Evolutionary conservation across 176 grass and related monocot genomes (phyloP).

Genomic region (Musa troglodytarum): DNA sequence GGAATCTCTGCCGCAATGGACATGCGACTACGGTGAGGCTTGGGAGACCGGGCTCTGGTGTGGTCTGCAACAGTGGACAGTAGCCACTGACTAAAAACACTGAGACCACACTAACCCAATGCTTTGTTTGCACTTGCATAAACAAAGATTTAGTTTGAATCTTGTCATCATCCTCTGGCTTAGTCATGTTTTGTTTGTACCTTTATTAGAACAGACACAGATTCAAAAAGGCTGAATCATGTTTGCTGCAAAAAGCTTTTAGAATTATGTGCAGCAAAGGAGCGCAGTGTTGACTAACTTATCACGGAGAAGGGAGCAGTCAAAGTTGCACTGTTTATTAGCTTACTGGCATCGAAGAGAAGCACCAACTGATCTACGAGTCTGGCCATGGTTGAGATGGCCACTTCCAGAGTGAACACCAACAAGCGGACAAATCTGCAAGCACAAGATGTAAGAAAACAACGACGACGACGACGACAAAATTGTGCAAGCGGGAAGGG

Average conservation of each 20-base stretch:
- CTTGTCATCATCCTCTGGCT: background rate
- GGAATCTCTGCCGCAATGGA: no score
- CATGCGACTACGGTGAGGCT: background rate
- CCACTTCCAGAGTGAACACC: constrained; percentile 92
- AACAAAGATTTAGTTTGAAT: background rate
- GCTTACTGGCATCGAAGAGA: constrained; percentile 96
- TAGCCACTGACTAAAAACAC: background rate
- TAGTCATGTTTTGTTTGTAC: no score
- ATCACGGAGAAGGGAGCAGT: background rate
- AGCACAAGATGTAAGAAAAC: background rate
- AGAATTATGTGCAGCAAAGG: background rate
- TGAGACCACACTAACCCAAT: no score
- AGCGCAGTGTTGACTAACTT: background rate
- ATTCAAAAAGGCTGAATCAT: no score
- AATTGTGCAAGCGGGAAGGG: background rate
- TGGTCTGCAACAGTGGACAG: background rate
- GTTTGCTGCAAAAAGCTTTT: no score
- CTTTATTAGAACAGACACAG: no score
- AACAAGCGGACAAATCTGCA: constrained; percentile 69
- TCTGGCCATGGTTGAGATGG: constrained; percentile 75
- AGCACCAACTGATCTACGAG: constrained; percentile 86
- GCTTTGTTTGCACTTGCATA: no score
- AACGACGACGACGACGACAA: no score
- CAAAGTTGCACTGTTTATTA: background rate
- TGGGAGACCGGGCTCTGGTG: background rate